These are phyloP conservation scores for Xylaria sp. DNA, from an alignment of 2,329 filamentous ascomycete genomes.

Conservation along the genomic window DNA sequence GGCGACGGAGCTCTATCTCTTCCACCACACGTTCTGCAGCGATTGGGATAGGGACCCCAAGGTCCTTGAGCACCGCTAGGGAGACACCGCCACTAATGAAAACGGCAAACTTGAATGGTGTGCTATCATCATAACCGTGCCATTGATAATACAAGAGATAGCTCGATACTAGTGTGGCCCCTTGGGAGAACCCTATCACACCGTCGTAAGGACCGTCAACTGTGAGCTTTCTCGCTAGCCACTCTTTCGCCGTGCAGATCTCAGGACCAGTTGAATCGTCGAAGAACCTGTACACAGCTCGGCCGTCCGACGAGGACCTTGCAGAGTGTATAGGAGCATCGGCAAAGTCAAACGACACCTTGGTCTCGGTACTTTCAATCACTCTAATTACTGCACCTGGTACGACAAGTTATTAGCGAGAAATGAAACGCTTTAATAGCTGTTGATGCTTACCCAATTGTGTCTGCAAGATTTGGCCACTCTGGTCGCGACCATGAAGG, in stretches of 20 bases:
- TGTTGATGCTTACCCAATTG: conserved; percentile 33
- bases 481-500: conserved; percentile 36
- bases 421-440: not conserved
- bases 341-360: conserved; percentile 40
- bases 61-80: conserved; percentile 43
- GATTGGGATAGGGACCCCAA: conserved; percentile 49
- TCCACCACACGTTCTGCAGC: conserved; percentile 45
- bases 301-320: conserved; percentile 15
- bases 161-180: conserved; percentile 52
- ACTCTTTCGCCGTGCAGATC: conserved; percentile 51
- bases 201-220: conserved; percentile 45
- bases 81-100: conserved; percentile 55
- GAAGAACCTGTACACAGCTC: conserved; percentile 37
- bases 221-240: conserved; percentile 51
- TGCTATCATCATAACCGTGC: conserved; percentile 42
- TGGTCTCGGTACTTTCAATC: conserved; percentile 22
- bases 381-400: conserved; percentile 9
- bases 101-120: conserved; percentile 53
- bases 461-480: conserved; percentile 27
- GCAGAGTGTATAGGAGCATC: conserved; percentile 37
- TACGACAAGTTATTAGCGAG: conserved; percentile 7
- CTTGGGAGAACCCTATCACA: conserved; percentile 44
- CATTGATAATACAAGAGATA: conserved; percentile 54
- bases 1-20: conserved; percentile 38
- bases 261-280: conserved; percentile 36